phyloP scores from a whole-genome alignment of 352 stramenopile genomes.

The Globisporangium takayamanum region DNA sequence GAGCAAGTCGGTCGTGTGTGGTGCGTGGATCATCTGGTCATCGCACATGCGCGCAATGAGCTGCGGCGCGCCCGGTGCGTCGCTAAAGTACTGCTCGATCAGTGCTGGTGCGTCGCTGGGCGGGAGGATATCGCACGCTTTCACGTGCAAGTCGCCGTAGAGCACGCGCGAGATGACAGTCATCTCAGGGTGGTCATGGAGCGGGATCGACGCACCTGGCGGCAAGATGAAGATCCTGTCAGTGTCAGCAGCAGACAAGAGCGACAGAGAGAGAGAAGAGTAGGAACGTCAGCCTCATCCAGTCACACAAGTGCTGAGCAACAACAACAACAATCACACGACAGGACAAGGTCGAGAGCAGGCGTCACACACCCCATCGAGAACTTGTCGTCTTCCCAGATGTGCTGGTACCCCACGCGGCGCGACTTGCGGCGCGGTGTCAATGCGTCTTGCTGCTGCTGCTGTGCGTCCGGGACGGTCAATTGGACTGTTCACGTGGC shows the following conservation, averaged over 20 bases:
- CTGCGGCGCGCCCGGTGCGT: not conserved
- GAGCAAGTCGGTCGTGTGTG: slow-evolving; percentile 62
- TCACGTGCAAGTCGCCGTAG: slow-evolving; percentile 62
- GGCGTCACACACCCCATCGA: slow-evolving; percentile 57
- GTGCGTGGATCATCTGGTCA: slow-evolving; percentile 38
- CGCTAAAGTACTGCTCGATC: not conserved
- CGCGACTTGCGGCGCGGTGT: slow-evolving; percentile 5
- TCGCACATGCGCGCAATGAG: slow-evolving; percentile 33
- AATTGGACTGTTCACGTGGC: slow-evolving; percentile 36
- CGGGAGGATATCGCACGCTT: slow-evolving; percentile 50
- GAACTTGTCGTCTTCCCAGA: slow-evolving; percentile 75
- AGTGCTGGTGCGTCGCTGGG: not conserved
- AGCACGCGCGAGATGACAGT: slow-evolving; percentile 78
- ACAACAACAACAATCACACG: too few relatives aligned
- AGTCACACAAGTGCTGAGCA: too few relatives aligned
- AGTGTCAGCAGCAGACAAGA: not conserved
- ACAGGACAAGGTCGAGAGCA: too few relatives aligned
- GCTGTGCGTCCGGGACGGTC: slow-evolving; percentile 27
- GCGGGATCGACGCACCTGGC: slow-evolving; percentile 54
- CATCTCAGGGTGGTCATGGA: slow-evolving; percentile 84
- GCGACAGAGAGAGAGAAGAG: not conserved
- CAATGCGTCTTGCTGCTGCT: not conserved
- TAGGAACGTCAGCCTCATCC: not conserved
- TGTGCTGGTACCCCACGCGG: slow-evolving; percentile 65
- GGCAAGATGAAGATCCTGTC: slow-evolving; percentile 80